These are phyloP conservation scores for Colletotrichum shisoi DNA, from an alignment of 2,329 filamentous ascomycete genomes.

Conservation along the genomic window DNA sequence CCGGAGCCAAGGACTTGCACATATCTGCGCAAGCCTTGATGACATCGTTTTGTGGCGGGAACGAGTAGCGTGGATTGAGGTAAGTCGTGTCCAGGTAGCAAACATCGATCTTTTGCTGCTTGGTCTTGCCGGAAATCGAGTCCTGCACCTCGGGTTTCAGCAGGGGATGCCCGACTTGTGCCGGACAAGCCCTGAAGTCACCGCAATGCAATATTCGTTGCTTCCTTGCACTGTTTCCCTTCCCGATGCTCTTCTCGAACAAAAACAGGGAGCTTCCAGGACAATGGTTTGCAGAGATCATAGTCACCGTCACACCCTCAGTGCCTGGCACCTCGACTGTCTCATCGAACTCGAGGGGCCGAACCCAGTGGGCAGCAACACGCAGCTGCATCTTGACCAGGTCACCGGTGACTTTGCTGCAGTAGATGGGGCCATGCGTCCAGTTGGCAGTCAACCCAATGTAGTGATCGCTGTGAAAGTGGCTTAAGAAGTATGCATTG, in stretches of 20 bases:
- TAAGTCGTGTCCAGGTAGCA: slow-evolving; percentile 99
- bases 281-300: slow-evolving; percentile 97
- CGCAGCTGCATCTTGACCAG: slow-evolving; percentile 85
- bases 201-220: slow-evolving; percentile 94
- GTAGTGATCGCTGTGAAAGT: slow-evolving; percentile 98
- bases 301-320: slow-evolving; percentile 83
- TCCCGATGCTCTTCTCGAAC: slow-evolving; percentile 79
- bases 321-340: slow-evolving; percentile 81
- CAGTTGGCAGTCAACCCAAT: slow-evolving; percentile 87
- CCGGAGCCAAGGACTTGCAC: slow-evolving; percentile 78
- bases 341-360: slow-evolving; percentile 85
- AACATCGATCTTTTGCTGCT: slow-evolving; percentile 88
- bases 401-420: slow-evolving; percentile 90
- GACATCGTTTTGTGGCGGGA: slow-evolving; percentile 87
- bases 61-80: slow-evolving; percentile 92
- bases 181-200: slow-evolving; percentile 89
- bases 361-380: slow-evolving; percentile 85
- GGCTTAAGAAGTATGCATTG: slow-evolving; percentile 93
- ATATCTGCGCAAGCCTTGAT: slow-evolving; percentile 87
- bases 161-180: slow-evolving; percentile 82
- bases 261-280: slow-evolving; percentile 93
- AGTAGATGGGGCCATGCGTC: slow-evolving; percentile 95
- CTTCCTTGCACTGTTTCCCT: slow-evolving; percentile 64
- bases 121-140: slow-evolving; percentile 71
- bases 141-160: slow-evolving; percentile 79